These are phyloP conservation scores for Xylaria intraflava DNA, from an alignment of 495 filamentous ascomycete genomes.

Conservation along the genomic window DNA sequence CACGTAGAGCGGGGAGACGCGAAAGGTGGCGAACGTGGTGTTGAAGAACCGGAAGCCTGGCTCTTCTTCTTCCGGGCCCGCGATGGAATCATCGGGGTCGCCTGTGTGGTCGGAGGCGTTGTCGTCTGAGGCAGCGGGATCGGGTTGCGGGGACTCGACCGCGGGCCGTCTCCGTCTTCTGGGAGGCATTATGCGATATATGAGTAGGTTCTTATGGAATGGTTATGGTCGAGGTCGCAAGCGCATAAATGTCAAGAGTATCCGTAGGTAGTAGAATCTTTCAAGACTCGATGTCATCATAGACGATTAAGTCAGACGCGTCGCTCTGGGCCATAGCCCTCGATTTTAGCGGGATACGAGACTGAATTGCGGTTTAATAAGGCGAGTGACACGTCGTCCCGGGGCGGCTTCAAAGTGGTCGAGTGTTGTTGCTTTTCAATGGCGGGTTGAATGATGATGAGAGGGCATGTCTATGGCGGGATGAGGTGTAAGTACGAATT, in stretches of 20 bases:
- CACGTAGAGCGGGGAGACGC: slow-evolving; percentile 39
- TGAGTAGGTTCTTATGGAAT: not conserved
- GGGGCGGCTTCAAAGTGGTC: not conserved
- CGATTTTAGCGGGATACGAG: not conserved
- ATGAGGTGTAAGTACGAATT: not conserved
- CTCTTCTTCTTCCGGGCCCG: not conserved
- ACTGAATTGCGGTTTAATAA: not conserved
- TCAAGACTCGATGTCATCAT: not conserved
- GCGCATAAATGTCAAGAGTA: not conserved
- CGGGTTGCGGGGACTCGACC: not conserved
- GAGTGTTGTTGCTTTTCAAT: not conserved
- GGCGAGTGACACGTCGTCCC: not conserved
- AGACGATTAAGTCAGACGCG: not conserved
- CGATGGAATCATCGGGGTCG: not conserved
- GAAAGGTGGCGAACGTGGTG: slow-evolving; percentile 43
- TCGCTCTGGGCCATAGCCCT: not conserved
- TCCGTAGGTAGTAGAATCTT: too few relatives aligned
- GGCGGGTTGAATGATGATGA: not conserved
- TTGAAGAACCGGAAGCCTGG: slow-evolving; percentile 35
- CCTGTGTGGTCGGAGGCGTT: not conserved
- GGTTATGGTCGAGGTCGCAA: not conserved
- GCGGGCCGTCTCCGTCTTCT: slow-evolving; percentile 11
- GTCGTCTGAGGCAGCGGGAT: not conserved
- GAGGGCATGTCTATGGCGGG: too few relatives aligned
- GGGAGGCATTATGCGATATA: slow-evolving; percentile 15